phyloP scores from a whole-genome alignment of 1,139 yeast species.

The Starmera stellimalicola region DNA sequence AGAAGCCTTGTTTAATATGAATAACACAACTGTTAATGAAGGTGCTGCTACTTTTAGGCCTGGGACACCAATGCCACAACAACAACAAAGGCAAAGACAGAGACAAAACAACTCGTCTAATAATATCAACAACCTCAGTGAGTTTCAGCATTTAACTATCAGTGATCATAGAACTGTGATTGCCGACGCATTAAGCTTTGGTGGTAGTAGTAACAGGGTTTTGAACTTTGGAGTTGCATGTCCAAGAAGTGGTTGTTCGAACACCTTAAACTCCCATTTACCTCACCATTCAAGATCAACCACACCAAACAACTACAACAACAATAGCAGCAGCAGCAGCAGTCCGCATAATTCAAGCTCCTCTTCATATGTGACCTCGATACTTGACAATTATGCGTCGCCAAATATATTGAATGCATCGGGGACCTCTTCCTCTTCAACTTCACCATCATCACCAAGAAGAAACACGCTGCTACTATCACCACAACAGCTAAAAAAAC shows the following conservation, averaged over 20 bases:
- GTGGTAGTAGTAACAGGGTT: constrained; percentile 24
- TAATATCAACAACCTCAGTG: not conserved
- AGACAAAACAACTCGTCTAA: not conserved
- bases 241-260: not conserved
- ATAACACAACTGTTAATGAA: constrained; percentile 8
- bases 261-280: no score
- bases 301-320: no score
- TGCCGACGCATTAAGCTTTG: constrained; percentile 42
- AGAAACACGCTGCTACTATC: no score
- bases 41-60: constrained; percentile 5
- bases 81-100: no score
- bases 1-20: constrained; percentile 12
- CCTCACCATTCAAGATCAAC: no score
- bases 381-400: not conserved
- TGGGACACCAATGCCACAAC: no score
- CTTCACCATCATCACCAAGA: constrained; percentile 1
- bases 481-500: constrained; percentile 1
- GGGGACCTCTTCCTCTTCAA: not conserved
- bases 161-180: constrained; percentile 26
- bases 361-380: not conserved
- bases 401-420: not conserved
- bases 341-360: not conserved
- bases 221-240: constrained; percentile 11
- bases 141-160: not conserved
- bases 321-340: constrained; percentile 1